phyloP scores from a whole-genome alignment of 331 rosid species.

The Prunus yedoensis region DNA sequence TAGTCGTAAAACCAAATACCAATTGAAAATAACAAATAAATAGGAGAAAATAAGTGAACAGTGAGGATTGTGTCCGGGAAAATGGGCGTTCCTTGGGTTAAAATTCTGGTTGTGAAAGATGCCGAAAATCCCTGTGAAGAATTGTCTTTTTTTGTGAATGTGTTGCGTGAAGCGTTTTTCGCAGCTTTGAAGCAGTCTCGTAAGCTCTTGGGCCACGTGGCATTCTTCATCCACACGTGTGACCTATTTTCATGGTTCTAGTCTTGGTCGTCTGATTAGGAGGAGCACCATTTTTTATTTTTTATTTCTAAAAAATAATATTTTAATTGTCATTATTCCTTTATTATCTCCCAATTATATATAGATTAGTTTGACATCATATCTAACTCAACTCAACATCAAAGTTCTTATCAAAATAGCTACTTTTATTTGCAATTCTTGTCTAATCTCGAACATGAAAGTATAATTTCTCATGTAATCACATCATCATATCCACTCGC shows the following conservation, averaged over 20 bases:
- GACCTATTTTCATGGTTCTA: conserved; percentile 4
- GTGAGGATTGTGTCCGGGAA: background rate
- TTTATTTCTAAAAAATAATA: background rate
- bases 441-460: background rate
- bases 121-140: background rate
- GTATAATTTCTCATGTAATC: too few species aligned
- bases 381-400: background rate
- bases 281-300: background rate
- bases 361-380: background rate
- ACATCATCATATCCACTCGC: too few species aligned
- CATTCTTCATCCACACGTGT: background rate
- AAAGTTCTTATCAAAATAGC: background rate
- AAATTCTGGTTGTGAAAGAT: conserved; percentile 3
- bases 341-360: too few species aligned
- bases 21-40: background rate
- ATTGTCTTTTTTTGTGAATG: background rate
- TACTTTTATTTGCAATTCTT: background rate
- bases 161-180: too few species aligned
- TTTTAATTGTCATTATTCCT: background rate
- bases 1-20: background rate
- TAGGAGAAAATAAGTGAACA: background rate
- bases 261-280: background rate
- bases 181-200: conserved; percentile 28
- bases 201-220: background rate
- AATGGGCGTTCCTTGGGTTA: background rate